Evolutionary conservation across 1,284 basidiomycete genomes (phyloP), one percentile per base, ranked within the genome.

Genomic region (Psilocybe mexicana): DNA sequence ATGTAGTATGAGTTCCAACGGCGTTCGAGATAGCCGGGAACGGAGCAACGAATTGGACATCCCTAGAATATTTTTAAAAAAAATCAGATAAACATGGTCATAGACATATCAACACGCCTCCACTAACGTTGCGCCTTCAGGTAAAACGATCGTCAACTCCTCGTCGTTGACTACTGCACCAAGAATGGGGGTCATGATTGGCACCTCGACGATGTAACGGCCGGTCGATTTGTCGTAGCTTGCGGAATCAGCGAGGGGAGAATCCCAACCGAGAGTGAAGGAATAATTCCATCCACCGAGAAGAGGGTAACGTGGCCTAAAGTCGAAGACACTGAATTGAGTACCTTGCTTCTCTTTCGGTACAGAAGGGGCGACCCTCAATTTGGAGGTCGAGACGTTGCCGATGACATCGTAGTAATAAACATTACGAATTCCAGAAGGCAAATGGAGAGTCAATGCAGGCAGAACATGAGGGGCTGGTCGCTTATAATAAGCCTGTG

Each of bases 271-370:
- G 10, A 98, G 80, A 4, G 91, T 94, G 76, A 96, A 99, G 43
- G 81, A 86, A 75, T 97, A 99, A 72, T 98, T 98, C 97, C 97
- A 99, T 18, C 96, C 95, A 30, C 97, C 97, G 60, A 98, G 74
- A 26, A 99, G 69, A 6, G 97, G 97, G 72, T 96, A 99, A 40
- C 97, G 84, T 0, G 97, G 96, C 46, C 81, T 82, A 46, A 99
- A 71, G 67, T 98, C 94, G 43, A 98, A 77, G 8, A 85, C 64
- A 58, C 87, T 90, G 66, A 76, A 82, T 55, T 83, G 80, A 57
- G 76, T 79, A 18, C 74, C 72, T 60, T 81, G 79, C 43, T 77
- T 73, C 14, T 79, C 81, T 67, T 87, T 85, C 6, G 83, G 76
- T 11, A 82, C 74, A 8, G 89, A 83, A 35, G 87, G 83, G 0